Percentiles rank a stretch among this genome's conserved stretches.
Conservation (phyloP, 805 yeast genomes). For the Wickerhamiella galacta region DNA sequence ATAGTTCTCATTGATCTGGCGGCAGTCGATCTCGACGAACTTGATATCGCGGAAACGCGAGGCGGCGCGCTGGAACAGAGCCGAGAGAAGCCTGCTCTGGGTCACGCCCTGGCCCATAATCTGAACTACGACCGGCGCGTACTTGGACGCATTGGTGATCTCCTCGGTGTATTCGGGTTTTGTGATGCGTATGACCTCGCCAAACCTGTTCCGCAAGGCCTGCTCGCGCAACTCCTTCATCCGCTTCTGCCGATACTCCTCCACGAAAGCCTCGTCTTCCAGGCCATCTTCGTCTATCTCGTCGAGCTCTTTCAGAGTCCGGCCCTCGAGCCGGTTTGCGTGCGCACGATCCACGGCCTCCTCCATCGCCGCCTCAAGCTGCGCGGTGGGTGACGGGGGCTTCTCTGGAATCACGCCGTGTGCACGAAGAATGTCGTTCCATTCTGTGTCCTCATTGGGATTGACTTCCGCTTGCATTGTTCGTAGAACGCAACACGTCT, state of each 20-base stretch:
- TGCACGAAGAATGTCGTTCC: constrained; percentile 87
- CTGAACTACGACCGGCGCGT: constrained; percentile 57
- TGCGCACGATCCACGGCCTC: constrained; percentile 69
- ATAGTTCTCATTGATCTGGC: constrained; percentile 80
- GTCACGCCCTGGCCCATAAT: constrained; percentile 42
- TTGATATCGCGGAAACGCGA: constrained; percentile 62
- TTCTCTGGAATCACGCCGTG: constrained; percentile 88
- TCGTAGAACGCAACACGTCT: not conserved
- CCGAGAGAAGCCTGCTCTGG: constrained; percentile 57
- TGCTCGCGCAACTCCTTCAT: constrained; percentile 54
- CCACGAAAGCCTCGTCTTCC: constrained; percentile 60
- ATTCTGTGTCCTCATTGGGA: constrained; percentile 93
- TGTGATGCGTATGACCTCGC: constrained; percentile 57
- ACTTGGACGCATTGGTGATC: constrained; percentile 64
- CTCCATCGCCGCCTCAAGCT: constrained; percentile 72
- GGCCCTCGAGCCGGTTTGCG: constrained; percentile 63
- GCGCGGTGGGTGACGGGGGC: constrained; percentile 75
- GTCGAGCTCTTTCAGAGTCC: constrained; percentile 65
- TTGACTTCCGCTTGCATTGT: constrained; percentile 17
- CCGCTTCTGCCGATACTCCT: constrained; percentile 59
- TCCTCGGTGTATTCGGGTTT: constrained; percentile 80
- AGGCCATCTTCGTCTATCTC: constrained; percentile 86
- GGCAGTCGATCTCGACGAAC: constrained; percentile 82
- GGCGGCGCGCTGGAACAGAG: constrained; percentile 43
- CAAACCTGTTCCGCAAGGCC: constrained; percentile 43